These are phyloP conservation scores for Ogataea siamensis DNA, from an alignment of 805 yeast species.

Conservation along the genomic window DNA sequence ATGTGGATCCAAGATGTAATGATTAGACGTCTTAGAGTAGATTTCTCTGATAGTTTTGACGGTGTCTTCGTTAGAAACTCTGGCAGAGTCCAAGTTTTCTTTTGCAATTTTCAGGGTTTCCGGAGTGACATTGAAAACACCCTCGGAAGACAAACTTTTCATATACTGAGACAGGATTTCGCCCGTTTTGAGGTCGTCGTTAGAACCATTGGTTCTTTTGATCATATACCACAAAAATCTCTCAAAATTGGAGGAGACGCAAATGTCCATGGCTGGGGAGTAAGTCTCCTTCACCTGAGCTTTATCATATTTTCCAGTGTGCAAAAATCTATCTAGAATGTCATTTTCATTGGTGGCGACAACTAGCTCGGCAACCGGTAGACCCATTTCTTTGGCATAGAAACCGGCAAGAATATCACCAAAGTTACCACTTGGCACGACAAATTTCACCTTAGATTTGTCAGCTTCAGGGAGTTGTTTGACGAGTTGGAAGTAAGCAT, in stretches of 20 bases:
- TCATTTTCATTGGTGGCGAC: slow-evolving; percentile 97
- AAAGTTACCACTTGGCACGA: slow-evolving; percentile 97
- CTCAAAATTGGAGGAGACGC: slow-evolving; percentile 93
- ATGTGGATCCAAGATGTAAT: slow-evolving; percentile 93
- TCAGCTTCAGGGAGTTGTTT: slow-evolving; percentile 36
- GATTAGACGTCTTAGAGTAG: slow-evolving; percentile 55
- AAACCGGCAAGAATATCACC: slow-evolving; percentile 98
- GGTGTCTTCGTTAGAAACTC: slow-evolving; percentile 78
- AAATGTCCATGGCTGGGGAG: slow-evolving; percentile 98
- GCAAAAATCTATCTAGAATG: slow-evolving; percentile 88
- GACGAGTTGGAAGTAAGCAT: slow-evolving; percentile 75
- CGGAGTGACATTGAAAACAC: slow-evolving; percentile 70
- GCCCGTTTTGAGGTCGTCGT: slow-evolving; percentile 71
- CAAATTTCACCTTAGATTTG: slow-evolving; percentile 61
- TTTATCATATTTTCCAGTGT: slow-evolving; percentile 82
- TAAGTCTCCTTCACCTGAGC: slow-evolving; percentile 76
- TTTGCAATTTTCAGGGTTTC: slow-evolving; percentile 65
- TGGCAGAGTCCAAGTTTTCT: slow-evolving; percentile 69
- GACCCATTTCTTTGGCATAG: slow-evolving; percentile 92
- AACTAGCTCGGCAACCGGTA: slow-evolving; percentile 81
- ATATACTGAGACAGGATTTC: slow-evolving; percentile 70
- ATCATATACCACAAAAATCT: slow-evolving; percentile 94
- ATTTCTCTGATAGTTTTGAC: slow-evolving; percentile 70
- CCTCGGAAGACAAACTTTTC: slow-evolving; percentile 68
- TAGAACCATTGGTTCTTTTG: slow-evolving; percentile 60